Evolutionary conservation across 306 rosid species (phyloP), one percentile per base, ranked within the genome.

Genomic region (Hippophae gyantsensis): DNA sequence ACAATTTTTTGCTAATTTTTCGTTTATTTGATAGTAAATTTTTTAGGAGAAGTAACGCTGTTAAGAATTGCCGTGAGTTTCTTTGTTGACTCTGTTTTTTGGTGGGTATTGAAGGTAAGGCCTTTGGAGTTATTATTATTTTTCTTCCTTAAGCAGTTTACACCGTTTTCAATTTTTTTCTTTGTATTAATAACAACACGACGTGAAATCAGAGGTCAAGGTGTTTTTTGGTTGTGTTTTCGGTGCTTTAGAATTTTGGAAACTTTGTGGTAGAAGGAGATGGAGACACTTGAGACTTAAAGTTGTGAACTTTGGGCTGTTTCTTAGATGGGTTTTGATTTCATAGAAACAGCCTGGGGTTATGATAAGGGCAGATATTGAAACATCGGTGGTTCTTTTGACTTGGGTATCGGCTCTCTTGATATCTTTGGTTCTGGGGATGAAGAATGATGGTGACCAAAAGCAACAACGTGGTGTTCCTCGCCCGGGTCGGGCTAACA

Each of bases 381-480:
- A 60, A 69, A 88, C 76, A 78, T 76, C 74, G 40, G 62, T 68
- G 70, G 72, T 79, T 63, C 47, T 76, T 58, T 63, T 78, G 42
- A 51, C 74, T 49, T 81, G 78, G 81, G 38, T 81, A n/a, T 77
- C 65, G 49, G 58, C 61, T 65, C 61, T 70, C 73, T 75, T 81
- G 63, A 45, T 69, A 26, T 72, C 48, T 69, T 69, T 81, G 82
- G 66, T 70, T 63, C 75, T 80, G 86, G 99, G 93, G 83, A 88
- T 89, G 99, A 89, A 65, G 85, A 89, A 85, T 77, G 89, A 86
- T 76, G 85, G 79, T 70, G 81, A 78, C 13, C 83, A 72, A 55
- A 88, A 84, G 70, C 94, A 78, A 73, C 86, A 81, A 63, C 84
- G 77, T 58, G 76, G 74, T 40, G 82, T 61, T 55, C 70, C 80